These are phyloP conservation scores for Rhodomyrtus psidioides DNA, from an alignment of 441 rosid genomes.

Conservation along the genomic window DNA sequence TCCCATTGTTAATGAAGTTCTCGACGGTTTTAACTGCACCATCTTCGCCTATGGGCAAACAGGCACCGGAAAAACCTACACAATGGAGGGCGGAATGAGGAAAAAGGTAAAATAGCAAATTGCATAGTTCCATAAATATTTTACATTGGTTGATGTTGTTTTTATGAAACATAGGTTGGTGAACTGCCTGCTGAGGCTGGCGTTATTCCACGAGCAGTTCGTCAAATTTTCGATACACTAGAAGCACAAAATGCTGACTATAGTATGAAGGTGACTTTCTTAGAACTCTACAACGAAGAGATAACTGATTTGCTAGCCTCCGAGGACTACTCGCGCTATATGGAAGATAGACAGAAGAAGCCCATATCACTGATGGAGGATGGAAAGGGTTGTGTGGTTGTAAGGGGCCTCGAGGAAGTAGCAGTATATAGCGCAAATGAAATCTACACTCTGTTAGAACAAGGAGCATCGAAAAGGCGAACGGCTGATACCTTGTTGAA, in stretches of 20 bases:
- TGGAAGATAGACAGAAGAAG: slow-evolving; percentile 74
- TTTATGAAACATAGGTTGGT: slow-evolving; percentile 45
- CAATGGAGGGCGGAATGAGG: slow-evolving; percentile 97
- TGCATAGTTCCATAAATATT: not conserved
- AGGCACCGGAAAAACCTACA: slow-evolving; percentile 78
- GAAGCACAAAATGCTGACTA: slow-evolving; percentile 89
- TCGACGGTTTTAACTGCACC: slow-evolving; percentile 90
- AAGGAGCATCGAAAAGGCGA: slow-evolving; percentile 77
- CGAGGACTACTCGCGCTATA: slow-evolving; percentile 46
- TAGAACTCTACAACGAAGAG: slow-evolving; percentile 93
- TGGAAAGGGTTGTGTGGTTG: slow-evolving; percentile 83
- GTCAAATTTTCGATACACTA: slow-evolving; percentile 70
- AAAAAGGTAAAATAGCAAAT: slow-evolving; percentile 43
- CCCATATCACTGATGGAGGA: slow-evolving; percentile 87
- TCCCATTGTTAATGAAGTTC: slow-evolving; percentile 83
- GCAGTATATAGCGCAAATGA: slow-evolving; percentile 86
- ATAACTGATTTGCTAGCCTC: slow-evolving; percentile 73
- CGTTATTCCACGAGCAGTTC: slow-evolving; percentile 87
- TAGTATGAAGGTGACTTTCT: slow-evolving; percentile 85
- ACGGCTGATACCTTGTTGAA: slow-evolving; percentile 86
- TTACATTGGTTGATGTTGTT: not conserved
- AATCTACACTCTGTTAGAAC: slow-evolving; percentile 70
- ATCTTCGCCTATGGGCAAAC: slow-evolving; percentile 96
- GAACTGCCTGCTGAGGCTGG: slow-evolving; percentile 95
- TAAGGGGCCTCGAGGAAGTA: slow-evolving; percentile 92